These are phyloP conservation scores for Hebeloma cylindrosporum DNA, from an alignment of 768 basidiomycete species.

Conservation along the genomic window DNA sequence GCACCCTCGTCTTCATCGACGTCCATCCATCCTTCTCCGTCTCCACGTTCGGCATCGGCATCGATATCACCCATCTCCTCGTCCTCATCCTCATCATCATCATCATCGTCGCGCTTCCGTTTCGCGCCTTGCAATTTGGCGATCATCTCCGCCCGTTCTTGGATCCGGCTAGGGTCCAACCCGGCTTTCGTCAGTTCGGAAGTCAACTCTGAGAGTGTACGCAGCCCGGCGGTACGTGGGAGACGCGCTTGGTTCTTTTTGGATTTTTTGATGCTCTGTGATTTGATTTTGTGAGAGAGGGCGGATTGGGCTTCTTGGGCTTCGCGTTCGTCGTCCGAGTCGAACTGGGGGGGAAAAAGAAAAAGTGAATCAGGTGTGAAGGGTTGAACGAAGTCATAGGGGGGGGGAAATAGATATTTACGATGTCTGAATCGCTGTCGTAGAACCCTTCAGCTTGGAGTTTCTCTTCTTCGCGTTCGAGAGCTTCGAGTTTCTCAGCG, in stretches of 20 bases:
- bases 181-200: slow-evolving; percentile 84
- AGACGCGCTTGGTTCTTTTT: slow-evolving; percentile 82
- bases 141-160: slow-evolving; percentile 83
- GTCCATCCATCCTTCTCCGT: slow-evolving; percentile 48
- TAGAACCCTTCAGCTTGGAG: slow-evolving; percentile 96
- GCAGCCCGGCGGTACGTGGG: slow-evolving; percentile 74
- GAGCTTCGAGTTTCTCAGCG: slow-evolving; percentile 91
- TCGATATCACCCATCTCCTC: slow-evolving; percentile 60
- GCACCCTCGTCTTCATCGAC: slow-evolving; percentile 53
- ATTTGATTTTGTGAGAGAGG: slow-evolving; percentile 65
- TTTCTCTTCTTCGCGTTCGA: slow-evolving; percentile 94
- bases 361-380: neutral
- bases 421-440: slow-evolving; percentile 85
- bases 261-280: slow-evolving; percentile 81
- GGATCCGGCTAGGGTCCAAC: slow-evolving; percentile 81
- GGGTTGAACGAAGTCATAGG: neutral
- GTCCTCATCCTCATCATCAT: slow-evolving; percentile 46
- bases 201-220: slow-evolving; percentile 74
- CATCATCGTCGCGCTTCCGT: slow-evolving; percentile 65
- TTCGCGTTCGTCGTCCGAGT: slow-evolving; percentile 80
- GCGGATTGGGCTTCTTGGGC: slow-evolving; percentile 58
- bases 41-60: slow-evolving; percentile 51
- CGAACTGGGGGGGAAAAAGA: slow-evolving; percentile 36
- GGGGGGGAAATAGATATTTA: slow-evolving; percentile 37
- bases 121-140: slow-evolving; percentile 72